Evolutionary conservation across 441 rosid species (phyloP), one percentile per base, ranked within the genome.

Genomic region (Manihot esculenta): DNA sequence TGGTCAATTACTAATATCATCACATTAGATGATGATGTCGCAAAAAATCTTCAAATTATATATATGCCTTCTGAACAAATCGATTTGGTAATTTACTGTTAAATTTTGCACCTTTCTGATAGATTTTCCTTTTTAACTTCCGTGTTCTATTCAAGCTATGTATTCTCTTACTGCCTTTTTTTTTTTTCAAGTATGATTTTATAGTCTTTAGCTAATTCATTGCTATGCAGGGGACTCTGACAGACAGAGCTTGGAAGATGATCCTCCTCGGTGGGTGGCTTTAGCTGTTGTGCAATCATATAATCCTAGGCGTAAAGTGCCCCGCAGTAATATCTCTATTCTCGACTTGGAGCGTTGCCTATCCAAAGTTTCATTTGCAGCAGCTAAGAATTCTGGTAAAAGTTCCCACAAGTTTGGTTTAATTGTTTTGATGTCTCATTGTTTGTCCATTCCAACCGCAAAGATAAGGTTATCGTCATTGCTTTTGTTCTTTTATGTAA

Each of bases 231-330:
- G 84, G 75, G 71, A 80, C 38, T 44, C 64, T 53, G 84, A 72
- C 41, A 78, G 78, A 72, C 81, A 78, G 59, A 78, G 67, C 60
- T 58, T 24, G 35, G 72, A 75, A 74, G 80, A 68, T 61, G 70
- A 64, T 57, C 42, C 72, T 59, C 74, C 83, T 49, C 78, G 41
- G 62, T 88, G 95, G 96, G 93, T 88, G 62, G 96, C 87, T 77
- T 83, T 94, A 71, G 96, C 89, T 76, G 91, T 90, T 73, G 85
- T 89, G 51, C 98, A 94, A 71, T 86, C 96, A 9, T 88, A 87
- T 67, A 87, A 84, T 77, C 84, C 91, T 24, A 85, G 88, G 78
- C 85, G 91, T 48, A 91, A 86, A 81, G 84, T 85, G 64, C 89
- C 93, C 14, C 91, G 95, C 41, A 84, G 95, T 66, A 76, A 70